phyloP scores from a whole-genome alignment of 495 filamentous ascomycete species.

The Evernia prunastri region DNA sequence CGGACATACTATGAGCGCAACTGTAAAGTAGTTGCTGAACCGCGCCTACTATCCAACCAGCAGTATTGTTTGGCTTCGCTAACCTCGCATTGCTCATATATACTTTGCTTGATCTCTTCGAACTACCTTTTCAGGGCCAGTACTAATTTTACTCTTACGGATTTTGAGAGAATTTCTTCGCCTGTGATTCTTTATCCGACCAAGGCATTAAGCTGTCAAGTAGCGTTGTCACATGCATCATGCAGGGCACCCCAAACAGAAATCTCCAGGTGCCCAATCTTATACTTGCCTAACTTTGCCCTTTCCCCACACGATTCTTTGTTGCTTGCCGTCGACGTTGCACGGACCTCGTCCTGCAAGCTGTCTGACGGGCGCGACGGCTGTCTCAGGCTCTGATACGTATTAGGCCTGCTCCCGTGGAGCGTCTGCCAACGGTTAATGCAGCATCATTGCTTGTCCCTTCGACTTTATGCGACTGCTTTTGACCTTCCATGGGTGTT shows the following conservation, averaged over 20 bases:
- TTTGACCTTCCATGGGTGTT: background rate
- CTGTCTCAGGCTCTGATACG: conserved; percentile 10
- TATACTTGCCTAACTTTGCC: background rate
- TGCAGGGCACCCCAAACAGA: conserved; percentile 13
- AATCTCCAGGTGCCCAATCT: conserved; percentile 11
- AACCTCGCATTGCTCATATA: background rate
- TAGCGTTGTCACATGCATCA: conserved; percentile 12
- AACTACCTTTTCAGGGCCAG: background rate
- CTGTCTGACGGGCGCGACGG: background rate
- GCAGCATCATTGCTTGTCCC: background rate
- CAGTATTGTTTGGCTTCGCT: background rate
- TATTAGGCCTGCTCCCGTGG: conserved; percentile 2
- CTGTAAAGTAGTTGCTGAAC: too few relatives aligned
- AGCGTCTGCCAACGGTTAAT: conserved; percentile 3
- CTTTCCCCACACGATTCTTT: background rate
- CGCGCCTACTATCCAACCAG: background rate
- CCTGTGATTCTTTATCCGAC: background rate
- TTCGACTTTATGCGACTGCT: background rate
- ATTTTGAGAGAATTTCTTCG: background rate
- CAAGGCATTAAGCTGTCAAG: background rate
- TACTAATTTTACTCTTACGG: background rate
- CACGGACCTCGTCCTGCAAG: conserved; percentile 5
- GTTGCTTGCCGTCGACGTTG: background rate
- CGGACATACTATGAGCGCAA: background rate
- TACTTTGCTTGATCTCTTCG: background rate